Evolutionary conservation across 257 asterid genomes (phyloP).

Genomic region (Asclepias syriaca): DNA sequence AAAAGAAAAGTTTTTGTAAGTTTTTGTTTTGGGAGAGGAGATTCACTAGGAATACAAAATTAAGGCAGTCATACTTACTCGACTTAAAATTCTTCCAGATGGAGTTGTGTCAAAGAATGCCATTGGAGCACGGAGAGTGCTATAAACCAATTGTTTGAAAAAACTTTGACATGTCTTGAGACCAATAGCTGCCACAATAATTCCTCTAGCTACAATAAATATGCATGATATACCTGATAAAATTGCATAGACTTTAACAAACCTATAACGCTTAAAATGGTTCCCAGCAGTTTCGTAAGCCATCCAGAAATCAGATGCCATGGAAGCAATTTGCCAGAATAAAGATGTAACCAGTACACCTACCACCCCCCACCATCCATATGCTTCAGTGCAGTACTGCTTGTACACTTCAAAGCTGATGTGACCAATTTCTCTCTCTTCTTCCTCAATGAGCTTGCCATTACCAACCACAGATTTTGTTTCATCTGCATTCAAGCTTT

Average conservation of each 20-base stretch:
- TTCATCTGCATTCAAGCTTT: conserved; percentile 21
- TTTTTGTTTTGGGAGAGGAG: not conserved
- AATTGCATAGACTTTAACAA: conserved; percentile 36
- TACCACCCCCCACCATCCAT: conserved; percentile 65
- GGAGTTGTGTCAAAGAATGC: conserved; percentile 88
- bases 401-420: conserved; percentile 45
- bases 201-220: conserved; percentile 30
- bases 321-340: conserved; percentile 38
- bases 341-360: conserved; percentile 32
- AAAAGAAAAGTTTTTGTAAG: conserved; percentile 6
- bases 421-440: conserved; percentile 64
- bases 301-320: conserved; percentile 68
- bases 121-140: conserved; percentile 77
- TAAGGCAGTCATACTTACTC: conserved; percentile 38
- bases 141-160: conserved; percentile 42
- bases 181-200: conserved; percentile 34
- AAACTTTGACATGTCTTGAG: conserved; percentile 50
- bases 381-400: conserved; percentile 54
- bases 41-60: not conserved
- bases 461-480: conserved; percentile 22
- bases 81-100: conserved; percentile 67
- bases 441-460: conserved; percentile 63
- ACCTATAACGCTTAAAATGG: conserved; percentile 35
- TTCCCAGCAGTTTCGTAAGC: conserved; percentile 59
- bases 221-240: conserved; percentile 33